phyloP scores from a whole-genome alignment of 805 yeast species.

The Candida ovalis region DNA sequence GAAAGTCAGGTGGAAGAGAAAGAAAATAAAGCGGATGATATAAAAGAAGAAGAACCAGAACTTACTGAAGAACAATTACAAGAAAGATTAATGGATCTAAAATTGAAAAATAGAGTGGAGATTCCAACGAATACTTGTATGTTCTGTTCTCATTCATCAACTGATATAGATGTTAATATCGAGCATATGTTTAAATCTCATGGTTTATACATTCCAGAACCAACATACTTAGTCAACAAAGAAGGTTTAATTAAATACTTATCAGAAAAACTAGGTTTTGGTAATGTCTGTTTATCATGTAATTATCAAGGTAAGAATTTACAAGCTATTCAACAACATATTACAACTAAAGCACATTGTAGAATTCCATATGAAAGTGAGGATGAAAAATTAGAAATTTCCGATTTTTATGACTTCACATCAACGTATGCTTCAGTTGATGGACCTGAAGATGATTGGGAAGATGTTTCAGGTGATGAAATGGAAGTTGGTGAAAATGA shows the following conservation, averaged over 20 bases:
- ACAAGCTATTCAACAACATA: constrained; percentile 87
- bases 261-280: constrained; percentile 77
- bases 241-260: constrained; percentile 72
- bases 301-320: constrained; percentile 77
- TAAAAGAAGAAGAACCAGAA: constrained; percentile 18
- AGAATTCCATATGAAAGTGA: constrained; percentile 82
- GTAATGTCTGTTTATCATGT: constrained; percentile 81
- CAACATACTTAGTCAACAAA: constrained; percentile 59
- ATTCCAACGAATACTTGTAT: constrained; percentile 48
- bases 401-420: constrained; percentile 81
- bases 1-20: constrained; percentile 11
- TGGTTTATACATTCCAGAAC: constrained; percentile 88
- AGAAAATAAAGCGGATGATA: constrained; percentile 8
- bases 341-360: constrained; percentile 81
- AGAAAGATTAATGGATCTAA: constrained; percentile 40
- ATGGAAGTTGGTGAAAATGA: constrained; percentile 33
- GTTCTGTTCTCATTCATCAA: constrained; percentile 40
- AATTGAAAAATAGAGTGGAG: constrained; percentile 42
- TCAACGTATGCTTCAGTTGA: constrained; percentile 43
- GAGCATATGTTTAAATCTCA: constrained; percentile 75
- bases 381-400: constrained; percentile 70
- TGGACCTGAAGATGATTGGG: constrained; percentile 35
- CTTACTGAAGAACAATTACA: constrained; percentile 39
- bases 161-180: constrained; percentile 40
- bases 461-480: constrained; percentile 28